Base-by-base conservation (phyloP, 495 filamentous ascomycete genomes). In the Penicillium robsamsonii region DNA sequence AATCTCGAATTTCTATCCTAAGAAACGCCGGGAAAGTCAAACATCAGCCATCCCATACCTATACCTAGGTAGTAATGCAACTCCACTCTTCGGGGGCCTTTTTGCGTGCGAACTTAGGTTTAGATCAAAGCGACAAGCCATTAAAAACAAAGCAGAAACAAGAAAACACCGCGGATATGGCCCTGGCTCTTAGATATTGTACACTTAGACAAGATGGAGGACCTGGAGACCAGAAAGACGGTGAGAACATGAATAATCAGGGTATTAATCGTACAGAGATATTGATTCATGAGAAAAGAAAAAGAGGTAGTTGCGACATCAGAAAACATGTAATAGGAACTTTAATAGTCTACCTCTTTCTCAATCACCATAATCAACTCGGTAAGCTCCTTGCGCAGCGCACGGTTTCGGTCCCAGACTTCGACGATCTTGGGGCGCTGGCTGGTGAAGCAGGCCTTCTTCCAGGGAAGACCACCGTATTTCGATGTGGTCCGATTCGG, bases 301-400 rank as follows among this genome's bases (percentile, higher is more conserved):
- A 31, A 33, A 45, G 53, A 44, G 31, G 31, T 27, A 45, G 25
- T 33, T 41, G 37, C 31, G 42, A 35, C 31, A 18, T 24, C 24
- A 17, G 25, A 5, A 31, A 48, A 43, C 17, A 31, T 15, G 13
- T 45, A 50, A 48, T 52, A 46, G 12, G 45, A 59, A 48, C 30
- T 33, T 70, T 53, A 74, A 37, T 74, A 74, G 50, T 77, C 70
- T 56, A 70, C 71, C 49, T 74, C 69, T 53, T 70, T 75, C 55
- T 77, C 72, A 40, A 75, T 67, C n/a, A 71, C 65, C 73, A 79
- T 74, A 20, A 77, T 68, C 52, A 79, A 53, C 55, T 79, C 74
- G 20, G 75, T 77, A 46, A 79, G 58, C 50, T 74, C 69, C 60
- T 72, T 73, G 54, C 74, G 75, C 33, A 79, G 49, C 25, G 71